Evolutionary conservation across 192 early-diverging fungal genomes (phyloP), one percentile per base, ranked within the genome.

Genomic region (Coemansia sp.): DNA sequence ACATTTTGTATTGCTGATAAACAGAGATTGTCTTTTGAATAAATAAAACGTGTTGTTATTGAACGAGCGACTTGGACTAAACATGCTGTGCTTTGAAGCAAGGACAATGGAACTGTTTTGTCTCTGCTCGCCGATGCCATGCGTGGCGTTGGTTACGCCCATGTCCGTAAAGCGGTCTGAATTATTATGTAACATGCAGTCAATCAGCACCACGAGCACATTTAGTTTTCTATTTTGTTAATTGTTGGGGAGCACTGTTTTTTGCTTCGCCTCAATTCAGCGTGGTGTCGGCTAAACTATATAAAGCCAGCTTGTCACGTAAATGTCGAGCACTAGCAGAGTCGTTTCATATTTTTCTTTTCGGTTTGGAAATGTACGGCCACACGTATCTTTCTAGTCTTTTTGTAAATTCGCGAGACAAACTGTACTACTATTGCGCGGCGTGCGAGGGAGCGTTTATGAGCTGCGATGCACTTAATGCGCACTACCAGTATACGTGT

Each of bases 401-500:
- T 21, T 24, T 58, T 19, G 57, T 41, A 11, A 9, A 9, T 22
- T 43, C 15, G 12, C 52, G 62, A 4, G 62, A 64, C 12, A 56
- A 56, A 21, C 52, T 29, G 32, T 55, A 64, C 29, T 64, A 56
- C 49, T 56, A 47, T 19, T 64, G 62, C 19, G 15, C 5, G 3
- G 54, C 27, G 5, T 64, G 62, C 32, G 38, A 37, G 23, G 62
- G 62, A 8, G 62, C 52, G 15, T 64, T 64, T 29, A n/a, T 64
- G 43, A 64, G 27, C 27, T 39, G 52, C 27, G 62, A 64, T 23
- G 62, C 62, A 47, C 39, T 64, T 1, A 35, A 29, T 17, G 62
- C 62, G 9, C 62, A 64, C 54, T 64, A 57, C 53, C 53, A 55
- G 53, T 55, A 51, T 21, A 50, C 60, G 3, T 61, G 60, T 21